Base-by-base conservation (phyloP, 1,284 basidiomycete species). In the Heliocybe sulcata region DNA sequence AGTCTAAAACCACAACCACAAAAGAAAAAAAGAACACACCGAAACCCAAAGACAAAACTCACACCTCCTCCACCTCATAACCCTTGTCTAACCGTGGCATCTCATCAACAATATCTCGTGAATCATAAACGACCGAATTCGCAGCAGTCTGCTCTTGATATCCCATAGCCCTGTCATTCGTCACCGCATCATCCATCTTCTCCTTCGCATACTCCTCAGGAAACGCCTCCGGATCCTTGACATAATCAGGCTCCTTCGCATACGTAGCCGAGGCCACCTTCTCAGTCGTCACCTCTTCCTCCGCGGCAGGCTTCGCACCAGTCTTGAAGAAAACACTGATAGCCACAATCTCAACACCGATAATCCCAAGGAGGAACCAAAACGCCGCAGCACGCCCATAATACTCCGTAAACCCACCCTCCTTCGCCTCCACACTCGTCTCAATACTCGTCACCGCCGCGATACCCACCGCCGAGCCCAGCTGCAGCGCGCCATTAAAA, bases 401-500 rank as follows among this genome's bases (percentile, higher is more conserved):
- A 58, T 75, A 79, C 11, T 58, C 60, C 3, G 56, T 53, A 2
- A 63, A 54, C 1, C 69, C 71, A 10, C 69, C 69, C 55, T 66
- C 57, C 19, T 33, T 61, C 29, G 47, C 55, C 58, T 75, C 70
- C 14, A 82, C 67, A 42, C 74, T 75, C 1, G 74, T 70, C 65
- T 78, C 66, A 58, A 82, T 80, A 4, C 78, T 76, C 52, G 65
- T 67, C 29, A 75, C 69, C 3, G 72, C 73, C 4, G 81, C 74
- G 47, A 76, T 65, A 14, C 76, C 77, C 22, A 77, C 65, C 1
- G 80, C 81, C 2, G 72, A 72, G 22, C 81, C 80, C 52, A 79
- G 67, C 63, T 83, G 78, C 0, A 81, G 70, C 10, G 77, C 77
- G 22, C 73, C 71, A 56, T 79, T 79, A 67, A 81, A 80, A 29